Evolutionary conservation across 2,329 filamentous ascomycete species (phyloP), one percentile per base, ranked within the genome.

Genomic region (Atkinsonella texensis): DNA sequence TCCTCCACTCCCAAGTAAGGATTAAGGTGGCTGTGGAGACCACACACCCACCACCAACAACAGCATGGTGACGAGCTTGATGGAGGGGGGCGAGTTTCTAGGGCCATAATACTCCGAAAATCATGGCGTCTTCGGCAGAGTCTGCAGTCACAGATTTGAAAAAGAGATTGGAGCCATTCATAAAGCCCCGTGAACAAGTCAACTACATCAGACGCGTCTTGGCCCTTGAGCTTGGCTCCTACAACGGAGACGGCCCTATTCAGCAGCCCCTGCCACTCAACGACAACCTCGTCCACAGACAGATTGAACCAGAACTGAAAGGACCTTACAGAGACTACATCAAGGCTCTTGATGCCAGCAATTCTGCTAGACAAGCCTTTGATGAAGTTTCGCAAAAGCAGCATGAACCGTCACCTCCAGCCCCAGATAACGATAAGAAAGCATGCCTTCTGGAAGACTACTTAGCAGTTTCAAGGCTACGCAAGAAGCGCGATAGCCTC

Each of bases 111-210:
- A 23, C 13, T 41, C 15, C 17, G 28, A 23, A 15, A 4, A 51
- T 32, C 46, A 69, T 70, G 67, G 40, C 57, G 18, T 56, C 62
- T 55, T 50, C 68, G 32, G 53, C 66, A 18, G 67, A 73, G 38
- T 55, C 54, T 11, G 44, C 23, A 15, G 48, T 61, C 51, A 60
- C 67, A 46, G 64, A 64, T 35, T 63, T 76, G 35, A 69, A 73
- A 51, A 63, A 66, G 41, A 66, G 64, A 17, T 68, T 84, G 20
- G 66, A 70, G 35, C 74, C 76, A 4, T 80, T 73, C 54, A 68
- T 83, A 52, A 78, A 76, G 49, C 72, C 76, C 31, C 73, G 79
- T 28, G 77, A 82, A 52, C 77, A 84, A 57, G 71, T 74, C 47
- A 68, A 73, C 38, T 75, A 76, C 46, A 76, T 84, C 52, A 72